A percentile compares a stretch with the other conserved stretches of the same genome.
phyloP scores from a whole-genome alignment of 176 grass and related monocot genomes.

The Leersia perrieri region DNA sequence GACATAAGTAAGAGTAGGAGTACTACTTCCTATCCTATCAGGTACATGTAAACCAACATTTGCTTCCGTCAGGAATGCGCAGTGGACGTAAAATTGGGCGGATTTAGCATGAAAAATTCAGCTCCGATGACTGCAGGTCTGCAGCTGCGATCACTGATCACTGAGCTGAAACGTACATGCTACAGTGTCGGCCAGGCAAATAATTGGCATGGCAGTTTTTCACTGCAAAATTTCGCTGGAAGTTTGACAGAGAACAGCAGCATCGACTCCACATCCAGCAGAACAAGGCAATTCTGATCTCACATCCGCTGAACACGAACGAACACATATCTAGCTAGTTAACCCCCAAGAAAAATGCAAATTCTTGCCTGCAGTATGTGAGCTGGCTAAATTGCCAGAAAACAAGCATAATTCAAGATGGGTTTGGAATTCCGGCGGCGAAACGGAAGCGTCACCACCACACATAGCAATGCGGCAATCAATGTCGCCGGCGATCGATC shows the following conservation, averaged over 20 bases:
- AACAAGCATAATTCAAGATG: too few relatives aligned
- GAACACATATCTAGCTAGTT: not conserved
- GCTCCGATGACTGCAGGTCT: not conserved
- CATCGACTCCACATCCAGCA: not conserved
- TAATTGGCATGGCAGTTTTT: not conserved
- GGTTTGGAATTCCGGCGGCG: not conserved
- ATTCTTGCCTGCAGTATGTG: constrained; percentile 6
- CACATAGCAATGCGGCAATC: too few relatives aligned
- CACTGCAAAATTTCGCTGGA: not conserved
- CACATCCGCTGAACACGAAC: not conserved
- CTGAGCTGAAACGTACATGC: not conserved
- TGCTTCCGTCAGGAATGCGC: too few relatives aligned
- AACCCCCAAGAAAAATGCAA: not conserved
- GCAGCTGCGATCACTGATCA: not conserved
- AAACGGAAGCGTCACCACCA: not conserved
- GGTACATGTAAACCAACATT: too few relatives aligned
- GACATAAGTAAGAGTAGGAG: too few relatives aligned
- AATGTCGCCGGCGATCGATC: not conserved
- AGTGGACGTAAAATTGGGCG: too few relatives aligned
- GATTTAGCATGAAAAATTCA: not conserved
- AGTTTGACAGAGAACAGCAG: not conserved
- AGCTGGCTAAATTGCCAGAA: too few relatives aligned
- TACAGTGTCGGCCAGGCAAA: not conserved
- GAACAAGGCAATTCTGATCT: not conserved
- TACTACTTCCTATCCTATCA: too few relatives aligned